phyloP scores from a whole-genome alignment of 805 yeast species.

The Metschnikowia kofuensis region DNA sequence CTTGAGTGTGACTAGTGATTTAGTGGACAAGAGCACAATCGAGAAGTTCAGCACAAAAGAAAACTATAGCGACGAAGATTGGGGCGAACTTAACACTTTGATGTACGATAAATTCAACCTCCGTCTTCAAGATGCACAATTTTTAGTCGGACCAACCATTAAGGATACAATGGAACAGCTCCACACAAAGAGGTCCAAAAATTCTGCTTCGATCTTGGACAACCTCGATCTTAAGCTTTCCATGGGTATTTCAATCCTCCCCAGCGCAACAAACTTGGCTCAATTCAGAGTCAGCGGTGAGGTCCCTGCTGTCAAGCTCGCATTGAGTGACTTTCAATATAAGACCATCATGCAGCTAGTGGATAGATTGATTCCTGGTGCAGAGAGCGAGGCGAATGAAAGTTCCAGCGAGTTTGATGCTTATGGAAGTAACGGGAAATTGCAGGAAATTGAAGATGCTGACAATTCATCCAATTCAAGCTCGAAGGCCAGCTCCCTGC shows the following conservation, averaged over 20 bases:
- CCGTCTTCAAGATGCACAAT: constrained; percentile 78
- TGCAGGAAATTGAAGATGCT: constrained; percentile 21
- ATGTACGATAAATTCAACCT: constrained; percentile 89
- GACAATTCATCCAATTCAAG: constrained; percentile 9
- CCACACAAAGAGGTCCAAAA: constrained; percentile 40
- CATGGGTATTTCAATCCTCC: constrained; percentile 81
- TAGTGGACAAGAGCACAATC: constrained; percentile 67
- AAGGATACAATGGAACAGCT: constrained; percentile 74
- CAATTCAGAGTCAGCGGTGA: constrained; percentile 71
- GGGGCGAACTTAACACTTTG: constrained; percentile 68
- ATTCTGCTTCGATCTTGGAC: constrained; percentile 66
- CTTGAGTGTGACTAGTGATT: constrained; percentile 75
- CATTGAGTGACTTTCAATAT: constrained; percentile 86
- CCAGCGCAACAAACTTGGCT: constrained; percentile 73
- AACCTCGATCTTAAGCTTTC: constrained; percentile 69
- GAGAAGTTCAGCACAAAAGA: constrained; percentile 65
- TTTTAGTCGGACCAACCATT: constrained; percentile 80
- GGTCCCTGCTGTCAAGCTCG: constrained; percentile 67
- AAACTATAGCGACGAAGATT: constrained; percentile 61
- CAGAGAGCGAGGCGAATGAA: constrained; percentile 31
- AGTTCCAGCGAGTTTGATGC: constrained; percentile 35
- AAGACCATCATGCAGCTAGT: constrained; percentile 79
- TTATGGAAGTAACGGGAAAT: constrained; percentile 19
- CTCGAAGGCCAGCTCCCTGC: neutral
- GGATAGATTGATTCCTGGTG: constrained; percentile 61